Percentiles rank a stretch among this genome's conserved stretches.
Evolutionary conservation across 2,329 filamentous ascomycete genomes (phyloP).

Genomic region (Colletotrichum euphorbiae): DNA sequence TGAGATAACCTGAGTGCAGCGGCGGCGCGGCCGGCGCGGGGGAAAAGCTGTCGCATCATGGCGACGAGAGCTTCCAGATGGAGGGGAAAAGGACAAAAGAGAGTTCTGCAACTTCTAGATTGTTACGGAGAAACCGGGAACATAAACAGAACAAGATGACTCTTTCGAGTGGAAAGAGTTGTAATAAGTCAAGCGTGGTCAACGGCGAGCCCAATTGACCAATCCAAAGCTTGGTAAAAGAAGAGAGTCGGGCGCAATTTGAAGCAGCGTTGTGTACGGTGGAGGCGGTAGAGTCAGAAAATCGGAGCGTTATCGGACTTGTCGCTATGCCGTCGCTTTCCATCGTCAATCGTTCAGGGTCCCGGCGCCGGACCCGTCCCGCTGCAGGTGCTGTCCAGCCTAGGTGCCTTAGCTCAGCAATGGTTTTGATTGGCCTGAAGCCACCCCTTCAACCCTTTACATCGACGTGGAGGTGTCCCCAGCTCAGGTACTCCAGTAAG

Average conservation of each 20-base stretch:
- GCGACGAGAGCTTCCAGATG: slow-evolving; percentile 21
- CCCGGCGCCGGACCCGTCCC: slow-evolving; percentile 36
- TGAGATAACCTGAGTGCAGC: slow-evolving; percentile 41
- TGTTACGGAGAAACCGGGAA: not conserved
- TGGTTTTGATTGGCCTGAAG: slow-evolving; percentile 2
- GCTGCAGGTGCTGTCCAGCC: not conserved
- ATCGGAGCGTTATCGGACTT: slow-evolving; percentile 48
- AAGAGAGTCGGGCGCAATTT: slow-evolving; percentile 27
- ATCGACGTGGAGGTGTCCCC: not conserved
- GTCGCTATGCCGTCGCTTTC: slow-evolving; percentile 40
- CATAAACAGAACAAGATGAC: slow-evolving; percentile 1
- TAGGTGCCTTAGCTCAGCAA: slow-evolving; percentile 35
- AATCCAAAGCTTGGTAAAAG: slow-evolving; percentile 31
- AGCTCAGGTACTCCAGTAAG: slow-evolving; percentile 13
- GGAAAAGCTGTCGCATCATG: slow-evolving; percentile 61
- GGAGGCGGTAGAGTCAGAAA: slow-evolving; percentile 30
- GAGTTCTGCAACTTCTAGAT: not conserved
- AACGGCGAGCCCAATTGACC: slow-evolving; percentile 26
- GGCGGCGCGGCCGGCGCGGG: slow-evolving; percentile 53
- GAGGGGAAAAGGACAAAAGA: slow-evolving; percentile 1
- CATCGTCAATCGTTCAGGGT: slow-evolving; percentile 37
- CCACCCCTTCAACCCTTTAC: not conserved
- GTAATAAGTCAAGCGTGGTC: slow-evolving; percentile 3
- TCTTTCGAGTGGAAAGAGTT: slow-evolving; percentile 8
- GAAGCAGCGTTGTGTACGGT: slow-evolving; percentile 6